Base-by-base conservation (phyloP, 148 eudicot genomes). In the Chenopodium album region DNA sequence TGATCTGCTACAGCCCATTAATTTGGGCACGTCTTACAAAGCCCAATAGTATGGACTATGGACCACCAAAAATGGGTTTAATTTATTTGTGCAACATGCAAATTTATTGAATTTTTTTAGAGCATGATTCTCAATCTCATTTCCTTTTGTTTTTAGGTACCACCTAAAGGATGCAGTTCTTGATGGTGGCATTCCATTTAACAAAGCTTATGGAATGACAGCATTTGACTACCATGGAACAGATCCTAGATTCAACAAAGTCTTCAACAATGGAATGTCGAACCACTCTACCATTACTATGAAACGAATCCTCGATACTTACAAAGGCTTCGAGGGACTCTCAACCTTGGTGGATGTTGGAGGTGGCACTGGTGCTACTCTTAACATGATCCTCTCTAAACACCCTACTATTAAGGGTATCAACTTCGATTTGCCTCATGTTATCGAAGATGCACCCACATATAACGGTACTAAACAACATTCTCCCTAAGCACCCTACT, bases 161-260 rank as follows among this genome's bases (percentile, higher is more conserved):
- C 75, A 93, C 81, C 82, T 93, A 47, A 93, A 93, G 87, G 97
- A 94, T 81, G 91, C 98, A 60, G 90, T 94, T 81, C 88, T 94
- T 17, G 95, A 94, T 11, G 98, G 98, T 9, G 98, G 97, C 16
- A 93, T 90, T 52, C 97, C 98, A 50, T 94, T 93, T 78, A 93
- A 94, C 89, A 94, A 92, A 78, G 97, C 98, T 13, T 94, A 94
- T 85, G 98, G 95, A 28, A 90, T 90, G 98, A 86, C 85, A 5
- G 95, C 95, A 34, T 94, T 94, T 54, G 98, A 93, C 19, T 94
- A 94, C 90, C 92, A 91, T 76, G 95, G 93, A 22, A 92, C 90
- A 5, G 93, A 94, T 44, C 92, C 88, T 7, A 91, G 94, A 78
- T 93, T 93, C 80, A 94, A 94, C 89, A 93, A 92, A 84, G 86